Evolutionary conservation across 495 filamentous ascomycete genomes (phyloP).

Genomic region (Penicillium egyptiacum): DNA sequence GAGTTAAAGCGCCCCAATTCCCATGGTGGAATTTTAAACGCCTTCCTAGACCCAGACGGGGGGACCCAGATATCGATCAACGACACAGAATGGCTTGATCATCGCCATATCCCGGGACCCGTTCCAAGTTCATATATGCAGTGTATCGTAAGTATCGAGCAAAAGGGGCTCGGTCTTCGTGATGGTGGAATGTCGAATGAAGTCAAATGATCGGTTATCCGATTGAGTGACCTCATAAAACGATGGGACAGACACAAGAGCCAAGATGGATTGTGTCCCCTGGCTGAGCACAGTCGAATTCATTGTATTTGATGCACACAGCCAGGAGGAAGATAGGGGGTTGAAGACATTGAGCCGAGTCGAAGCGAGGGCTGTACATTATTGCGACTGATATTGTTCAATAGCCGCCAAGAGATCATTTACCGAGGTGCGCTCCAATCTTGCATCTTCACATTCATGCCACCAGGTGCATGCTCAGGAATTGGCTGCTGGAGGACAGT

Average conservation of each 20-base stretch:
- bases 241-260: constrained; percentile 20
- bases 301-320: neutral
- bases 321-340: neutral
- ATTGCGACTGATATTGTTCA: neutral
- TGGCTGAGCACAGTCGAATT: neutral
- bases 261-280: constrained; percentile 14
- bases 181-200: constrained; percentile 5
- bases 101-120: constrained; percentile 5
- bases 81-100: neutral
- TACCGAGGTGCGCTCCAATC: constrained; percentile 42
- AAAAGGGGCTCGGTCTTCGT: constrained; percentile 5
- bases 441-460: constrained; percentile 45
- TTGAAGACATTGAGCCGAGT: constrained; percentile 5
- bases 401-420: constrained; percentile 7
- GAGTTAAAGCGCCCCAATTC: constrained; percentile 2
- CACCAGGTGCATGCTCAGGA: constrained; percentile 30
- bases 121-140: constrained; percentile 11
- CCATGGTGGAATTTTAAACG: constrained; percentile 1
- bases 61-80: constrained; percentile 2
- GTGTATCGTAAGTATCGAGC: constrained; percentile 9
- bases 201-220: neutral
- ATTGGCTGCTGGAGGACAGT: constrained; percentile 39
- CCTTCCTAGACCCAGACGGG: constrained; percentile 5
- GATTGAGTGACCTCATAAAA: constrained; percentile 8
- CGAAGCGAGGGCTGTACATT: neutral